Base-by-base conservation (phyloP, 1,139 yeast genomes). In the Protomyces arabidopsidicola region DNA sequence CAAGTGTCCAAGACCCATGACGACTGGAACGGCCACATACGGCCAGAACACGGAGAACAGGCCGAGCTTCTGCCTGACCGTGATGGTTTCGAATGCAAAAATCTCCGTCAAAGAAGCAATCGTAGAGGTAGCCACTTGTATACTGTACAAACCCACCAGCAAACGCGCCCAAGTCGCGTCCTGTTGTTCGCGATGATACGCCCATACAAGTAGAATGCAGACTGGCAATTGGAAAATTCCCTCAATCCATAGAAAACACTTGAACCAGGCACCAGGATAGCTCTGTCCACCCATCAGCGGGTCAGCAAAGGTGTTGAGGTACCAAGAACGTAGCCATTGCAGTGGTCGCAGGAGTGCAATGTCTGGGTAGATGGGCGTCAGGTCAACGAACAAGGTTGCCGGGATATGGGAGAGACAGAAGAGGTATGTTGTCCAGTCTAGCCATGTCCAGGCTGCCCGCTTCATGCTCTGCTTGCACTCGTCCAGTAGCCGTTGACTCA, bases 211-310 rank as follows among this genome's bases (percentile, higher is more conserved):
- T 18, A 14, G 39, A 38, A 58, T 16, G 34, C 62, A 58, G 18
- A 42, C 35, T 4, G 62, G 62, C 22, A 58, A 24, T 31, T 58
- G 62, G 10, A 58, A 36, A 10, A 24, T 20, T 3, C 55, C 62
- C 22, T 58, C 62, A 18, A 58, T 48, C 31, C 39, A 35, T 10
- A 58, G 34, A 34, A 58, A 55, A 27, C 55, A 31, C 10, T 27
- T 20, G 52, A 58, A 58, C 62, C 62, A 58, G 8, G 56, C 62
- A 6, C 62, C 62, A 12, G 62, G 62, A n/a, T 14, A 8, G 10
- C 56, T 51, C 20, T 36, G 42, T 2, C 62, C 62, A 12, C 45
- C 52, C 27, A 58, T 34, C 22, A 58, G 45, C 34, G 62, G 62
- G 35, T 58, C 62, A 12, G 42, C 45, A 38, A 58, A 58, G 2